phyloP scores from a whole-genome alignment of 2,329 filamentous ascomycete genomes.

The Penicillium verrucosum region DNA sequence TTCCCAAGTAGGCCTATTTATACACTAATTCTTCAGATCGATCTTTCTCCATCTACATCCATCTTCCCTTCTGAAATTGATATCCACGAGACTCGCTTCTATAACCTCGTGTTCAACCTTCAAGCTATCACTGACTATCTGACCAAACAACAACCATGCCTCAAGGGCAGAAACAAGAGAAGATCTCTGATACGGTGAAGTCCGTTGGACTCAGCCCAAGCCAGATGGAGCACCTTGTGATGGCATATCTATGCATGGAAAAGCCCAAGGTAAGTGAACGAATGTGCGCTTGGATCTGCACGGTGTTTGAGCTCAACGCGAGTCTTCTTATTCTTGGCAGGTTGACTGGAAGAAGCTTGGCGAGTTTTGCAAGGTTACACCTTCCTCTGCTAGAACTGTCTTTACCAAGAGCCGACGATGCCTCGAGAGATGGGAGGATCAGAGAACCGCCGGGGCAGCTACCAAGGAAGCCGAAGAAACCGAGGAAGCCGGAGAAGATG shows the following conservation, averaged over 20 bases:
- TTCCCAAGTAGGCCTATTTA: background rate
- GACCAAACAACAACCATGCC: background rate
- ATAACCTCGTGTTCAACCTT: background rate
- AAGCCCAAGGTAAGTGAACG: background rate
- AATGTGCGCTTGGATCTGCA: background rate
- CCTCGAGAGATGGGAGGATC: background rate
- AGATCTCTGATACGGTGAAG: background rate
- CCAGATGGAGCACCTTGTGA: background rate
- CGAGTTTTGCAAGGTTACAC: background rate
- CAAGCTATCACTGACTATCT: too few relatives aligned
- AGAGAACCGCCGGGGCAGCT: too few relatives aligned
- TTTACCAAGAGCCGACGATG: background rate
- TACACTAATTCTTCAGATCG: background rate
- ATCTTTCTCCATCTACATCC: background rate
- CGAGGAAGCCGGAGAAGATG: too few relatives aligned
- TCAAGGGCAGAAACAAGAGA: background rate
- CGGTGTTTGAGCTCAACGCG: too few relatives aligned
- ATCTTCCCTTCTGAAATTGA: too few relatives aligned
- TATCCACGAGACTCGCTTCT: background rate
- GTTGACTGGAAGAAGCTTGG: background rate
- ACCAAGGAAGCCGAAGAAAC: accelerated
- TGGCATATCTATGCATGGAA: background rate
- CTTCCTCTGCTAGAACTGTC: background rate
- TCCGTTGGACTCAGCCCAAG: background rate
- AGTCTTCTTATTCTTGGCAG: background rate